Base-by-base conservation (phyloP, 257 asterid species). In the Capsicum chinense region DNA sequence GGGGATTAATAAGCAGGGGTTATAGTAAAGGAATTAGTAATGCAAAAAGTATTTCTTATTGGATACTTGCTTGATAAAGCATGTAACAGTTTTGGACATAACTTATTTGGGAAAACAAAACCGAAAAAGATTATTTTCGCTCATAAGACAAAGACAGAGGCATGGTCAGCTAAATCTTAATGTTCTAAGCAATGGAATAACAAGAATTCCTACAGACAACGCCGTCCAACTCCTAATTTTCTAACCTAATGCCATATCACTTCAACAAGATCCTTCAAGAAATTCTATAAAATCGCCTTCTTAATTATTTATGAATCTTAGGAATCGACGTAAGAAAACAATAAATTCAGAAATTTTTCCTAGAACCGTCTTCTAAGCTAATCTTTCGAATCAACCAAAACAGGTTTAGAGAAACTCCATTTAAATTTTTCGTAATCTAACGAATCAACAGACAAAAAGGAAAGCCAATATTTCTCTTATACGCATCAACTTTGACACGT, bases 371-470 rank as follows among this genome's bases (percentile, higher is more conserved):
- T 15, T 37, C 54, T 15, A 3, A 37, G 52, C 76, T 68, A 16
- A 68, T 68, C 21, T 68, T 39, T 16, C 15, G 79, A 69, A 16
- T 42, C 8, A 69, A 39, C 33, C 82, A 71, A 69, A 2, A 14
- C 81, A 3, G 63, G 4, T 82, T 84, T 67, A 83, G 69, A 88
- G 58, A 85, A 85, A 66, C 5, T 66, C 48, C 26, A 39, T 15
- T 37, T 68, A 39, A 15, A 0, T 37, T 35, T 67, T 58, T 58
- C 64, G 4, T 15, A 39, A 68, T 68, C 26, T 15, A 37, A 39
- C 54, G 78, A 37, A 68, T 33, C 11, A 67, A 21, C n/a, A 39
- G 6, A 11, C 42, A 39, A 39, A 39, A 39, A 39, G 5, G 5
- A 39, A 67, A 67, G 37, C 0, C 3, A 67, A 67, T 37, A 67